Evolutionary conservation across 208 protist genomes (phyloP).

Genomic region (Angomonas deanei): DNA sequence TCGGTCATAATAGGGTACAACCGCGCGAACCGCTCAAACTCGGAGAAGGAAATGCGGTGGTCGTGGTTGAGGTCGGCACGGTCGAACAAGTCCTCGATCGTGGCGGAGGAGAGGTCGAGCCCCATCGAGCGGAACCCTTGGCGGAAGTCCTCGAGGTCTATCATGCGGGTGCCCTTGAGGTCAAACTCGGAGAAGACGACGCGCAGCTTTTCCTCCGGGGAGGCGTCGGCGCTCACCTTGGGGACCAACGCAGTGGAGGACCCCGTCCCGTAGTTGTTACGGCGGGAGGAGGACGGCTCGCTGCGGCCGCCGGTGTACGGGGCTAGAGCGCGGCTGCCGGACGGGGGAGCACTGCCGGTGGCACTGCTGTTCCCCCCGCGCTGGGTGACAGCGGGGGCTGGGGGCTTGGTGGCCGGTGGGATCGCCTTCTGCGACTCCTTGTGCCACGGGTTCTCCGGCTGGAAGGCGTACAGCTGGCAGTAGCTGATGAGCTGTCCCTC

Average conservation of each 20-base stretch:
- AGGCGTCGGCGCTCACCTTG: constrained; percentile 39
- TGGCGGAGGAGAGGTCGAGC: constrained; percentile 82
- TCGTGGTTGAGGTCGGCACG: constrained; percentile 82
- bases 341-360: constrained; percentile 1
- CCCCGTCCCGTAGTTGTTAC: constrained; percentile 15
- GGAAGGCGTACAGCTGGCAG: constrained; percentile 89
- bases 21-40: constrained; percentile 87
- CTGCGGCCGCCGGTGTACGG: constrained; percentile 58
- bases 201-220: constrained; percentile 84
- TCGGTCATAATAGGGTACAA: constrained; percentile 90
- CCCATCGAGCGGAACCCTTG: constrained; percentile 76
- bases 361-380: constrained; percentile 15
- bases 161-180: constrained; percentile 59
- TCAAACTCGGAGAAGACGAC: constrained; percentile 88
- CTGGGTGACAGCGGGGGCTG: constrained; percentile 16
- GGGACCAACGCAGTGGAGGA: constrained; percentile 55
- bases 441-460: constrained; percentile 87
- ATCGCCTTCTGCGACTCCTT: constrained; percentile 89
- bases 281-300: constrained; percentile 31
- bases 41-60: constrained; percentile 72
- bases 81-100: constrained; percentile 86
- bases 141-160: constrained; percentile 81
- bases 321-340: constrained; percentile 16
- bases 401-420: constrained; percentile 72
- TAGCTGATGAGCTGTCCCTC: constrained; percentile 77